Evolutionary conservation across 1,284 basidiomycete genomes (phyloP), one percentile per base, ranked within the genome.

Genomic region (Moesziomyces sp.): DNA sequence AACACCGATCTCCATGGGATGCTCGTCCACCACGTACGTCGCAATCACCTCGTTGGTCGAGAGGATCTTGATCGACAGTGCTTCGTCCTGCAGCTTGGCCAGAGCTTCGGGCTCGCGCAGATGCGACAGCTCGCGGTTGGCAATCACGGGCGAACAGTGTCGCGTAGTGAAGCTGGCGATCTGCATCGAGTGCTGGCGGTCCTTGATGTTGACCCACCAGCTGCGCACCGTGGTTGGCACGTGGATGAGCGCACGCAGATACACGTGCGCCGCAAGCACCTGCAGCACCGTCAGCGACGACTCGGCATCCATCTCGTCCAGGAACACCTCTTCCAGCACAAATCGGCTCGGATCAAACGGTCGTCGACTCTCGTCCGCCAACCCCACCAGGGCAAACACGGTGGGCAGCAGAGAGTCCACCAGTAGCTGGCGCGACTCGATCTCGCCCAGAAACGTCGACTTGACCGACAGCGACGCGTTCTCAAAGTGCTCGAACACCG

Each of bases 71-170:
- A 99, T 87, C 7, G 87, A 88, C 67, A 98, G 86, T 52, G 91
- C 91, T 76, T 97, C 94, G 76, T 94, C 92, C 1, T 88, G 88
- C 5, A 97, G 87, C 52, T 90, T 89, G 4, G 89, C 87, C 4
- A 89, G 85, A 0, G 88, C 87, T 0, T 88, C 87, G 0, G 91
- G 89, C 50, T 89, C 88, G 64, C 90, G 90, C 44, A 97, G 87
- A 52, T 91, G 90, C 3, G 89, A 87, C 18, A 99, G 88, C 82
- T 98, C 95, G 35, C 92, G 88, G 26, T 86, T 87, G 78, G 97
- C 92, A 78, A 99, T 90, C 44, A 93, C 89, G 0, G 95, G 94
- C 1, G 95, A 96, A 86, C 96, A 94, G 85, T 93, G 87, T n/a
- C 89, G 88, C 0, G 92, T 90, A 0, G 93, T 97, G 83, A 93